A percentile compares a stretch with the other conserved stretches of the same genome.
Evolutionary conservation across 495 filamentous ascomycete genomes (phyloP).

Genomic region (Amniculicola lignicola): DNA sequence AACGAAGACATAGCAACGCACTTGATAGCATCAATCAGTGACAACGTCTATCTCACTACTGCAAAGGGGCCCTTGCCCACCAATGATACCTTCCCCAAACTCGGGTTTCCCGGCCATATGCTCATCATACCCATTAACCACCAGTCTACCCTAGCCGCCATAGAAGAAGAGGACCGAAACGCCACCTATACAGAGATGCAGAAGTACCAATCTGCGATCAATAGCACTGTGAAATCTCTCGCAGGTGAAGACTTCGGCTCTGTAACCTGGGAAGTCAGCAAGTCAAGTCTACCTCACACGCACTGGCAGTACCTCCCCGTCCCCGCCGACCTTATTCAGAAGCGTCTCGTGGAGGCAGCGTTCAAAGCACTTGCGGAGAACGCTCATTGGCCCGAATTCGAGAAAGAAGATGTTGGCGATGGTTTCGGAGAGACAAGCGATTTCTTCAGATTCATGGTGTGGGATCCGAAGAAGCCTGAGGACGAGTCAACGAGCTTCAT

Average conservation of each 20-base stretch:
- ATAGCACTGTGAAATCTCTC: constrained; percentile 59
- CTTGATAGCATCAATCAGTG: constrained; percentile 82
- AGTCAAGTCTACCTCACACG: constrained; percentile 70
- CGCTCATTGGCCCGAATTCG: constrained; percentile 57
- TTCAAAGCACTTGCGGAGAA: constrained; percentile 85
- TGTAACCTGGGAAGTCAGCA: constrained; percentile 88
- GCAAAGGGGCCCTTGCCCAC: constrained; percentile 86
- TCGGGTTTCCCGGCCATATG: constrained; percentile 80
- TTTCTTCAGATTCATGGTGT: constrained; percentile 84
- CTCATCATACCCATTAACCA: constrained; percentile 88
- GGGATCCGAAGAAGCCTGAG: constrained; percentile 50
- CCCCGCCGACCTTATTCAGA: constrained; percentile 57
- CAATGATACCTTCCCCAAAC: constrained; percentile 58
- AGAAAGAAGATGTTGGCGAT: constrained; percentile 42
- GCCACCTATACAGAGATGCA: constrained; percentile 74
- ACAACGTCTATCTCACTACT: constrained; percentile 80
- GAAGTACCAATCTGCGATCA: constrained; percentile 67
- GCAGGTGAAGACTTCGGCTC: constrained; percentile 60
- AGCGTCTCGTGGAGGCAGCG: constrained; percentile 72
- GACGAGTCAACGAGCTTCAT: constrained; percentile 49
- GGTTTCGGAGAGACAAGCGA: constrained; percentile 57
- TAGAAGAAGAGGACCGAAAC: constrained; percentile 55
- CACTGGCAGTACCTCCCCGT: constrained; percentile 96
- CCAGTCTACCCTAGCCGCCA: constrained; percentile 60
- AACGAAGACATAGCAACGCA: constrained; percentile 79